phyloP scores from a whole-genome alignment of 768 basidiomycete genomes.

The Auriscalpium microsporum region DNA sequence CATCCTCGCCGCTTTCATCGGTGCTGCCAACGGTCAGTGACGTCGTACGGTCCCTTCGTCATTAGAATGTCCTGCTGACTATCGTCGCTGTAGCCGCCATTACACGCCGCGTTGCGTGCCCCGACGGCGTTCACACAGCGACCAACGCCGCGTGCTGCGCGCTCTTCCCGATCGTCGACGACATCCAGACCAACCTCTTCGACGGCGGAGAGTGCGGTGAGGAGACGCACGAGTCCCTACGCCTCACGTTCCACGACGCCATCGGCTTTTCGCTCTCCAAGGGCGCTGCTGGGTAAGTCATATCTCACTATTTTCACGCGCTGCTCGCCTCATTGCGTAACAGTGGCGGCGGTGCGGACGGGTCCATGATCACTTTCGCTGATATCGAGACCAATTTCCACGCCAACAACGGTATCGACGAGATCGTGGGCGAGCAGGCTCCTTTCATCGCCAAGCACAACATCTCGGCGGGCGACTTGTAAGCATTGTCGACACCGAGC shows the following conservation, averaged over 20 bases:
- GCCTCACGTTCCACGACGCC: conserved; percentile 23
- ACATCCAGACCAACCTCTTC: conserved; percentile 23
- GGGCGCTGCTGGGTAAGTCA: conserved; percentile 9
- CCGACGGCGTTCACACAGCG: conserved; percentile 21
- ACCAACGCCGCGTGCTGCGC: conserved; percentile 24
- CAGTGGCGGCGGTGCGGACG: conserved; percentile 31
- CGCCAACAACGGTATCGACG: conserved; percentile 36
- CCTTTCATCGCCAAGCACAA: conserved; percentile 28
- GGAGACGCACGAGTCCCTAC: conserved; percentile 21
- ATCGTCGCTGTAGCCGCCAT: conserved; percentile 9
- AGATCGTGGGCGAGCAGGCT: conserved; percentile 29
- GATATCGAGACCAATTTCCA: conserved; percentile 34
- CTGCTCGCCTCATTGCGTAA: neutral
- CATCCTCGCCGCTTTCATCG: conserved; percentile 8
- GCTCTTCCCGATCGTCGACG: conserved; percentile 24
- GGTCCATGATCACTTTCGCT: conserved; percentile 39
- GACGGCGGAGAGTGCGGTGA: conserved; percentile 22
- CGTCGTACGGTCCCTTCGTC: no score
- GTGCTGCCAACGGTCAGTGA: conserved; percentile 13
- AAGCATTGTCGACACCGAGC: neutral
- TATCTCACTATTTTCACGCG: neutral
- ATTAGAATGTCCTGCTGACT: neutral
- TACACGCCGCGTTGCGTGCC: conserved; percentile 18
- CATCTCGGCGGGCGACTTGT: conserved; percentile 41
- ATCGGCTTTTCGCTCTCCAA: conserved; percentile 11